Evolutionary conservation across 139 green algal species (phyloP).

Genomic region (Asterochloris erici): DNA sequence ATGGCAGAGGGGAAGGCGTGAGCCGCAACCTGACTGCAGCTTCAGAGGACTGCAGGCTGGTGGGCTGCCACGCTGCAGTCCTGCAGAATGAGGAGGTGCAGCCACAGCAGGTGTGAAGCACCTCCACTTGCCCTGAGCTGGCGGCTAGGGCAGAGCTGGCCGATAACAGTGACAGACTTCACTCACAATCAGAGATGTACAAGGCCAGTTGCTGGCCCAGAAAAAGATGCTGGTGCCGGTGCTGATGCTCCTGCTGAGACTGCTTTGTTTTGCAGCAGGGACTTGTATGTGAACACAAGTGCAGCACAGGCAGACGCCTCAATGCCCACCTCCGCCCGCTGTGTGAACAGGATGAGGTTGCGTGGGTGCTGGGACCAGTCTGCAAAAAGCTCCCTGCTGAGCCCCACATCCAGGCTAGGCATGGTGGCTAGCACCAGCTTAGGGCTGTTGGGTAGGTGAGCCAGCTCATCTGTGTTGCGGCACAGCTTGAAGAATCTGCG

Average conservation of each 20-base stretch:
- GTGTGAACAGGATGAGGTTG: slow-evolving; percentile 77
- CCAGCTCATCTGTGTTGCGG: slow-evolving; percentile 45
- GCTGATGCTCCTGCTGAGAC: no score
- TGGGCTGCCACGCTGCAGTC: background rate
- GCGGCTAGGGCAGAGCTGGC: no score
- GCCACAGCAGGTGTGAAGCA: no score
- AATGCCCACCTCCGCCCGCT: slow-evolving; percentile 7
- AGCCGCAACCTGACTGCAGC: background rate
- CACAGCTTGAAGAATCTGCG: slow-evolving; percentile 52
- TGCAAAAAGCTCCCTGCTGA: slow-evolving; percentile 67
- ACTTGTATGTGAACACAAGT: no score
- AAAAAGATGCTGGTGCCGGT: no score
- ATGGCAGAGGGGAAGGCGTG: background rate
- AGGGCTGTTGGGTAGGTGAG: slow-evolving; percentile 42
- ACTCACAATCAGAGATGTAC: no score
- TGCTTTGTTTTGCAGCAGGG: no score
- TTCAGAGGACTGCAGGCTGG: background rate
- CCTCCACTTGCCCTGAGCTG: no score
- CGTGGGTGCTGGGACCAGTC: slow-evolving; percentile 69
- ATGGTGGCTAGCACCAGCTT: slow-evolving; percentile 83
- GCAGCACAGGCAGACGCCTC: background rate
- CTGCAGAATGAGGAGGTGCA: no score
- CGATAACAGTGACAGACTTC: no score
- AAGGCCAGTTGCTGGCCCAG: no score
- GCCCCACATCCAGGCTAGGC: slow-evolving; percentile 62